These are phyloP conservation scores for Neurospora sp. DNA, from an alignment of 495 filamentous ascomycete genomes.

Conservation along the genomic window DNA sequence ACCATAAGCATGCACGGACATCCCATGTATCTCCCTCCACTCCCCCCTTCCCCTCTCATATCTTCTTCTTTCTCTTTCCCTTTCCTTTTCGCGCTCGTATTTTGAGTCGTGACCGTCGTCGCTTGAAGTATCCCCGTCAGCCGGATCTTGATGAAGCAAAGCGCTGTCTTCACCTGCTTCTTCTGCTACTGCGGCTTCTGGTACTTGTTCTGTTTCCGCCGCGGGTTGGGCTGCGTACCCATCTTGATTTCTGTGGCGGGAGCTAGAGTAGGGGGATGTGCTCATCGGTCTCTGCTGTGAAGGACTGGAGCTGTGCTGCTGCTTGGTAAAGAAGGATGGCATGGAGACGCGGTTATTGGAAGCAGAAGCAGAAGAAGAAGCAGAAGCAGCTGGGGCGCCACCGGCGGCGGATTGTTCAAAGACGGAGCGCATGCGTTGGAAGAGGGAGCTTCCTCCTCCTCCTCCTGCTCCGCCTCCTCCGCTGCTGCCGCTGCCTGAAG, in stretches of 20 bases:
- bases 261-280: not conserved
- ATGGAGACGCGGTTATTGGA: not conserved
- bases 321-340: not conserved
- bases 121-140: no score
- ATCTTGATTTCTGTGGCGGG: not conserved
- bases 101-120: not conserved
- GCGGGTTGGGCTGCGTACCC: not conserved
- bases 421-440: conserved; percentile 25
- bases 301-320: not conserved
- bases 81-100: not conserved
- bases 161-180: not conserved
- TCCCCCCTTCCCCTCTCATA: not conserved
- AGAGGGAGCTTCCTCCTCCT: conserved; percentile 9
- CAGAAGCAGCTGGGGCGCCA: not conserved
- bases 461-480: not conserved
- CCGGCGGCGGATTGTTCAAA: conserved; percentile 12
- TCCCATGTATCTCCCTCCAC: not conserved
- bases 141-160: no score
- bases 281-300: not conserved
- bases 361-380: not conserved
- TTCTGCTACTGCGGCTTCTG: not conserved
- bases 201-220: no score
- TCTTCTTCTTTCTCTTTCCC: not conserved
- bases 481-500: not conserved
- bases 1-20: not conserved